Percentiles rank a stretch among this genome's conserved stretches.
Conservation (phyloP, 2,329 filamentous ascomycete species). For the Aspergillus unguis region DNA sequence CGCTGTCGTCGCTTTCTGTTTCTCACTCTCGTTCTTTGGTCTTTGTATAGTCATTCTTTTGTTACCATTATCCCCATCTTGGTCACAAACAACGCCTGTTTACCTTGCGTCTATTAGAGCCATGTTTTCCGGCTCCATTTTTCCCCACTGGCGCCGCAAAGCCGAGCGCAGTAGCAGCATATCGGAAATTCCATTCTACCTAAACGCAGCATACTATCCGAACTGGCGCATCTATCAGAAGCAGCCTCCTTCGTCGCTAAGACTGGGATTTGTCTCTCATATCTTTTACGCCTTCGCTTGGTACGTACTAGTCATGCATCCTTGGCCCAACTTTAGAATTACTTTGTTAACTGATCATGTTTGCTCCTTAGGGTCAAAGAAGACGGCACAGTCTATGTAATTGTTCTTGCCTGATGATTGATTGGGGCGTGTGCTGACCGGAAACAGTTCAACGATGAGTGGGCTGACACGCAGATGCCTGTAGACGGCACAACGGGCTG, state of each 20-base stretch:
- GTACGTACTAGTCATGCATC: conserved; percentile 35
- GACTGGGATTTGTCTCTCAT: conserved; percentile 73
- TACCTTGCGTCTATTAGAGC: background rate
- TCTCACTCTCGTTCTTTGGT: conserved; percentile 1
- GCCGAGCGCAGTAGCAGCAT: conserved; percentile 25
- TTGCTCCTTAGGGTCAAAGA: conserved; percentile 55
- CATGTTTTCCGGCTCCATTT: conserved; percentile 23
- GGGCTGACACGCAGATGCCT: conserved; percentile 68
- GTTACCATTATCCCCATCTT: background rate
- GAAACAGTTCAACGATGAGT: conserved; percentile 70
- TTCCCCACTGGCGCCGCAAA: conserved; percentile 26
- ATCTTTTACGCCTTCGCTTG: conserved; percentile 79
- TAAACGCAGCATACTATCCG: conserved; percentile 82
- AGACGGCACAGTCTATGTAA: conserved; percentile 72
- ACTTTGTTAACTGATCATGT: conserved; percentile 22
- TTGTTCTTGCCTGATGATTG: conserved; percentile 32
- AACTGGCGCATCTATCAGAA: conserved; percentile 71
- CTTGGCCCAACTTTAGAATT: conserved; percentile 11
- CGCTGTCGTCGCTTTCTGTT: conserved; percentile 1
- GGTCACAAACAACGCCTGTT: background rate
- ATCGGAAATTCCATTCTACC: conserved; percentile 39
- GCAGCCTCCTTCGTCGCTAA: conserved; percentile 69
- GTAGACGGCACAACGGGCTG: conserved; percentile 71
- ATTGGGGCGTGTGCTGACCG: conserved; percentile 7
- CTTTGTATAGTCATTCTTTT: background rate